phyloP scores from a whole-genome alignment of 2,329 filamentous ascomycete genomes.

The Apiospora arundinis region DNA sequence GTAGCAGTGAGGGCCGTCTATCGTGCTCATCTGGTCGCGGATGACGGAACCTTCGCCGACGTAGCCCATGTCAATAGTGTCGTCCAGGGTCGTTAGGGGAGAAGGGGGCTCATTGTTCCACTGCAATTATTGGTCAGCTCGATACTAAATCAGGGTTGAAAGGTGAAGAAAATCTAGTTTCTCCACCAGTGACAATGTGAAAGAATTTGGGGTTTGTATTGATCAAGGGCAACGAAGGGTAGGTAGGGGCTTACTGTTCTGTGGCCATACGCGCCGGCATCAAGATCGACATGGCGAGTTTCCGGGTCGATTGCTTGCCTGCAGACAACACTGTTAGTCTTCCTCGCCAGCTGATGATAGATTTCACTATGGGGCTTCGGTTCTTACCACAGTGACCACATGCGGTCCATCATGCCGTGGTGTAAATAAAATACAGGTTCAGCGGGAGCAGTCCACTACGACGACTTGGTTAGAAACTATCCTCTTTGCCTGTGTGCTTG shows the following conservation, averaged over 20 bases:
- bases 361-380: background rate
- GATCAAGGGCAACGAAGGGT: background rate
- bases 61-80: background rate
- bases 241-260: background rate
- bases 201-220: no score
- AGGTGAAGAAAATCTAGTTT: no score
- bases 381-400: constrained; percentile 3
- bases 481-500: background rate
- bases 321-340: background rate
- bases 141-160: no score
- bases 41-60: background rate
- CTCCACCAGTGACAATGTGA: no score
- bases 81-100: background rate
- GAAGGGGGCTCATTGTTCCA: background rate
- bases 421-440: background rate
- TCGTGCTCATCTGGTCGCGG: constrained; percentile 12
- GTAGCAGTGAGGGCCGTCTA: background rate
- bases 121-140: no score
- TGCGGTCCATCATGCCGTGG: background rate
- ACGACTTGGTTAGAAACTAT: background rate
- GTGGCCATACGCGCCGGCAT: background rate
- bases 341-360: no score
- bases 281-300: background rate
- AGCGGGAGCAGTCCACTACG: background rate
- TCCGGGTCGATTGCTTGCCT: constrained; percentile 7